Evolutionary conservation across 192 early-diverging fungal genomes (phyloP).

Genomic region (Linnemannia zychae): DNA sequence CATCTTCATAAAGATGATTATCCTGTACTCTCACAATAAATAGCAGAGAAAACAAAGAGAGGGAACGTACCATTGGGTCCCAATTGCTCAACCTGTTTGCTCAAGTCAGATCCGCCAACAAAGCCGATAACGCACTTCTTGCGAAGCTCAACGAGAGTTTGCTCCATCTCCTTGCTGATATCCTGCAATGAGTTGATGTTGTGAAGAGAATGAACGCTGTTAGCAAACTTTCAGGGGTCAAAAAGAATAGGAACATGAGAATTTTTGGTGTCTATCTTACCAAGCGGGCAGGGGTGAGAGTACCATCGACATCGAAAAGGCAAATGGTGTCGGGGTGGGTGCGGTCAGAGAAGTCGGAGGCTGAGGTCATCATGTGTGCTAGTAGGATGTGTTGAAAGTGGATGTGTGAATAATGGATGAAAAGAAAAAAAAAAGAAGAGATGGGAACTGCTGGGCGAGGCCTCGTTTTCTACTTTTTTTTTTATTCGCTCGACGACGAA

Average conservation of each 20-base stretch:
- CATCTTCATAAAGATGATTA: background rate
- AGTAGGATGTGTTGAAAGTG: background rate
- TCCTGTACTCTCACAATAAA: background rate
- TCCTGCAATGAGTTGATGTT: constrained; percentile 56
- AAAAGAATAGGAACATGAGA: background rate
- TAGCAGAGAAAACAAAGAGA: background rate
- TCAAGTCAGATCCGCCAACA: constrained; percentile 95
- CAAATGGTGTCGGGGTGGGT: constrained; percentile 85
- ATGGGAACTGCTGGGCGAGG: background rate
- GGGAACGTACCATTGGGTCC: constrained; percentile 76
- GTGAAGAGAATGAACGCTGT: background rate
- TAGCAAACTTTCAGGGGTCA: background rate
- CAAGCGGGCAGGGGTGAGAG: constrained; percentile 93
- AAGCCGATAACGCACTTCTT: constrained; percentile 96
- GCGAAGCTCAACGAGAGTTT: constrained; percentile 82
- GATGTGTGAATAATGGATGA: background rate
- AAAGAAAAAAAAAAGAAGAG: background rate
- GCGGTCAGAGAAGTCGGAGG: constrained; percentile 66
- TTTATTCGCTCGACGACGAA: background rate
- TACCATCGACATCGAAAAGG: constrained; percentile 98
- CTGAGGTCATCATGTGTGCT: background rate
- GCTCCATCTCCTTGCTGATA: constrained; percentile 83
- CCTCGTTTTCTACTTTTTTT: background rate
- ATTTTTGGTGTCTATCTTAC: constrained; percentile 59
- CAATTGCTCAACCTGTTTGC: constrained; percentile 97